These are phyloP conservation scores for Schizothecium vesticola DNA, from an alignment of 495 filamentous ascomycete genomes.

Conservation along the genomic window DNA sequence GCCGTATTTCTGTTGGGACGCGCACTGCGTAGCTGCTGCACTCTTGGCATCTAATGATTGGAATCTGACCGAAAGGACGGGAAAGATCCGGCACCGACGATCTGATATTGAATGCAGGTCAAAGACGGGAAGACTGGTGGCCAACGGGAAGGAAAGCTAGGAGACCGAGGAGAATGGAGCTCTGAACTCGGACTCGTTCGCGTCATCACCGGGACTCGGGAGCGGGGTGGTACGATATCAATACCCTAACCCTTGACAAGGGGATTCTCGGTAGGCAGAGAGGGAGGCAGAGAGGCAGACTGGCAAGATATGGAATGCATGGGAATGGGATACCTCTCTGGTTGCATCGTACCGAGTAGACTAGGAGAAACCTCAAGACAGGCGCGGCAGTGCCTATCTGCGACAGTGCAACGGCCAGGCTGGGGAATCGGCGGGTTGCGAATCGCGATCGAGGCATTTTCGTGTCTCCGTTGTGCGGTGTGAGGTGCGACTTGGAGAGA, in stretches of 20 bases:
- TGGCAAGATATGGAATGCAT: not conserved
- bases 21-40: not conserved
- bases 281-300: no score
- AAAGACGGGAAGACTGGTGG: not conserved
- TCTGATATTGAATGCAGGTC: not conserved
- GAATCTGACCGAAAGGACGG: not conserved
- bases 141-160: not conserved
- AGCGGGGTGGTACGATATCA: not conserved
- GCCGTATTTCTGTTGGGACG: not conserved
- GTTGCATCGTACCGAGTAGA: not conserved
- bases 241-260: not conserved
- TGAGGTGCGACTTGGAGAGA: not conserved
- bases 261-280: not conserved
- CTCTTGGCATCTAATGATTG: not conserved
- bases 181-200: not conserved
- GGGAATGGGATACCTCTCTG: no score
- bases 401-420: not conserved
- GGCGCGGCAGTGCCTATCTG: not conserved
- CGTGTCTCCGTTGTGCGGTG: not conserved
- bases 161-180: not conserved
- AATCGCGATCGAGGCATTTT: slow-evolving; percentile 7
- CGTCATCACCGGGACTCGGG: no score
- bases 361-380: not conserved
- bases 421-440: not conserved
- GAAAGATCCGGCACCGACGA: not conserved